Percentiles rank a stretch among this genome's conserved stretches.
Conservation (phyloP, 2,329 filamentous ascomycete genomes). For the Periconia digitata region DNA sequence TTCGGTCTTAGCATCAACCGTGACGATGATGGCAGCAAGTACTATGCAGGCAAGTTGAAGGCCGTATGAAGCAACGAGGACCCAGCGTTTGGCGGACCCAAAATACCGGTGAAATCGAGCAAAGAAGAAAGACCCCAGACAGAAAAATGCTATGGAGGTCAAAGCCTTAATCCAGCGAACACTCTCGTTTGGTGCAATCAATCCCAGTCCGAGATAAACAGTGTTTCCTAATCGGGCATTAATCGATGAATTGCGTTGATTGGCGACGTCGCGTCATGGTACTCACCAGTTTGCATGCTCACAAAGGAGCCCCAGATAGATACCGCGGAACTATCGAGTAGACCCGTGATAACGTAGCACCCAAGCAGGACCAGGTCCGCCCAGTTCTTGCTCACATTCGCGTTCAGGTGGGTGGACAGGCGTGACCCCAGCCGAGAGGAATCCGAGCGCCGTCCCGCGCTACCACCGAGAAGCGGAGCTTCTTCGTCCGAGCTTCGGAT, state of each 20-base stretch:
- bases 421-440: slow-evolving; percentile 6
- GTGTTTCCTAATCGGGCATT: slow-evolving; percentile 61
- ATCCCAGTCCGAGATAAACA: slow-evolving; percentile 74
- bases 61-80: slow-evolving; percentile 54
- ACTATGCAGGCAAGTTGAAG: slow-evolving; percentile 47
- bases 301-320: slow-evolving; percentile 80
- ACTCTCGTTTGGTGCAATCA: slow-evolving; percentile 57
- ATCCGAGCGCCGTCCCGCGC: slow-evolving; percentile 21
- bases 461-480: slow-evolving; percentile 35
- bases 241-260: too few relatives aligned
- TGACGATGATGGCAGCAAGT: slow-evolving; percentile 47
- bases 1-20: slow-evolving; percentile 41
- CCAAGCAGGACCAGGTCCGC: slow-evolving; percentile 69
- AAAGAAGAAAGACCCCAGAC: slow-evolving; percentile 71
- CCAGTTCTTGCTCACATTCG: slow-evolving; percentile 62
- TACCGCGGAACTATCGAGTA: slow-evolving; percentile 75
- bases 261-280: not conserved
- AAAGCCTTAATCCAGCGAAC: slow-evolving; percentile 71
- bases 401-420: slow-evolving; percentile 38
- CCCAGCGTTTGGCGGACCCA: slow-evolving; percentile 64
- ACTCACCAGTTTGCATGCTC: slow-evolving; percentile 76
- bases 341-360: slow-evolving; percentile 76
- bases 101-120: slow-evolving; percentile 67
- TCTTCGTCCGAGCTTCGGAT: slow-evolving; percentile 26
- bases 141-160: slow-evolving; percentile 71